Evolutionary conservation across 2,329 filamentous ascomycete species (phyloP).

Genomic region (Claviceps humidiphila): DNA sequence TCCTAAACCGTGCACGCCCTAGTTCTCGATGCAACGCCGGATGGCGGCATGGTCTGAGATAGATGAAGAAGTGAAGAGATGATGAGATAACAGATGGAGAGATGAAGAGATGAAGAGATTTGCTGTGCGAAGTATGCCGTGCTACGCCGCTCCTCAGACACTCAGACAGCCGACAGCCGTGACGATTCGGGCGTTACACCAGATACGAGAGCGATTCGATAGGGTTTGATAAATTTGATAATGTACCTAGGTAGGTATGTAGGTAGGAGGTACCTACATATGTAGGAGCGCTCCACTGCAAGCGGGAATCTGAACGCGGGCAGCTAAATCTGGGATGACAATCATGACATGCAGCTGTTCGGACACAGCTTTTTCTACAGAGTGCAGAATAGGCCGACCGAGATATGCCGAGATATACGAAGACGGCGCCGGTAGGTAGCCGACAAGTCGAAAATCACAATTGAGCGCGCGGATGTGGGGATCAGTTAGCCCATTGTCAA

Average conservation of each 20-base stretch:
- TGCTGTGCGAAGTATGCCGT: not conserved
- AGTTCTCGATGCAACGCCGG: not conserved
- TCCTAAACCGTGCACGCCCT: no score
- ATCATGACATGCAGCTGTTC: no score
- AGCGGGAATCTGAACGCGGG: no score
- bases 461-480: not conserved
- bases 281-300: not conserved
- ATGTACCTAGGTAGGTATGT: no score
- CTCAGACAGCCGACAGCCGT: not conserved
- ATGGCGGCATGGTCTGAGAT: not conserved
- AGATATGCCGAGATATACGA: not conserved
- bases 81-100: not conserved
- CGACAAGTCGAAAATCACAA: no score
- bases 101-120: not conserved
- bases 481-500: constrained; percentile 1
- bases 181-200: not conserved
- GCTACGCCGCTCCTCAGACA: not conserved
- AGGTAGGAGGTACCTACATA: not conserved
- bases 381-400: not conserved
- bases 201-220: not conserved
- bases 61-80: not conserved
- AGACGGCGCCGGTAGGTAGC: no score
- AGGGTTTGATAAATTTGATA: not conserved
- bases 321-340: no score
- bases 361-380: no score